Conservation (phyloP, 2,329 filamentous ascomycete species). For the Fusarium buharicum region DNA sequence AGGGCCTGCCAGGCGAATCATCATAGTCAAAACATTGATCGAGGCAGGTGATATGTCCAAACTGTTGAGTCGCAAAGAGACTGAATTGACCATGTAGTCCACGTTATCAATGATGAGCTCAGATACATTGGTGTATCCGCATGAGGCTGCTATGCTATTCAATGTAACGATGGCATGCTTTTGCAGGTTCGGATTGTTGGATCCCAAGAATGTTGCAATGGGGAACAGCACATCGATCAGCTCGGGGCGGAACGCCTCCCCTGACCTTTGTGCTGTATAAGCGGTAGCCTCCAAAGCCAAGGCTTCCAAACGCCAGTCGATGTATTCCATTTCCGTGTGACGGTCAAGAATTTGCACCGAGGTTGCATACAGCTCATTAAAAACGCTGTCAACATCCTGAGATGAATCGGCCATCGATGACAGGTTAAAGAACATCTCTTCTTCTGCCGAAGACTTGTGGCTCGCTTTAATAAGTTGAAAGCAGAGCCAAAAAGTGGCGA, state of each 20-base stretch:
- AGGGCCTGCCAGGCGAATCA: slow-evolving; percentile 87
- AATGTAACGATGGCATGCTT: slow-evolving; percentile 85
- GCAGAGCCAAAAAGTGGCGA: slow-evolving; percentile 83
- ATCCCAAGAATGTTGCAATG: slow-evolving; percentile 87
- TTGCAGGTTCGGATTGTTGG: slow-evolving; percentile 72
- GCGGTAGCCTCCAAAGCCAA: slow-evolving; percentile 84
- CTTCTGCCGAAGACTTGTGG: slow-evolving; percentile 60
- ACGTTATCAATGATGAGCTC: slow-evolving; percentile 89
- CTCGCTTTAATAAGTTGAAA: slow-evolving; percentile 74
- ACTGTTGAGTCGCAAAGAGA: slow-evolving; percentile 87
- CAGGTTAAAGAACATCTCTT: slow-evolving; percentile 74
- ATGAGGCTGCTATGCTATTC: slow-evolving; percentile 80
- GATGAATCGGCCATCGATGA: slow-evolving; percentile 52
- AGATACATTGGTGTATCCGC: slow-evolving; percentile 78
- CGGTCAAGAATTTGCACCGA: slow-evolving; percentile 71
- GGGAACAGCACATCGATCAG: slow-evolving; percentile 93
- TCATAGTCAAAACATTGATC: slow-evolving; percentile 91
- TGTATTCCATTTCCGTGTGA: slow-evolving; percentile 58
- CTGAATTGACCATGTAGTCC: slow-evolving; percentile 95
- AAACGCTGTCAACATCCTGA: slow-evolving; percentile 59
- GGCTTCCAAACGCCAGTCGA: slow-evolving; percentile 79
- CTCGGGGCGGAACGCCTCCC: slow-evolving; percentile 79
- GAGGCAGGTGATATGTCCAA: slow-evolving; percentile 93
- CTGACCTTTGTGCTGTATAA: slow-evolving; percentile 75
- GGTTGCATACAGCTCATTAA: slow-evolving; percentile 75